Evolutionary conservation across 2,329 filamentous ascomycete genomes (phyloP).

Genomic region (Scedosporium apiospermum): DNA sequence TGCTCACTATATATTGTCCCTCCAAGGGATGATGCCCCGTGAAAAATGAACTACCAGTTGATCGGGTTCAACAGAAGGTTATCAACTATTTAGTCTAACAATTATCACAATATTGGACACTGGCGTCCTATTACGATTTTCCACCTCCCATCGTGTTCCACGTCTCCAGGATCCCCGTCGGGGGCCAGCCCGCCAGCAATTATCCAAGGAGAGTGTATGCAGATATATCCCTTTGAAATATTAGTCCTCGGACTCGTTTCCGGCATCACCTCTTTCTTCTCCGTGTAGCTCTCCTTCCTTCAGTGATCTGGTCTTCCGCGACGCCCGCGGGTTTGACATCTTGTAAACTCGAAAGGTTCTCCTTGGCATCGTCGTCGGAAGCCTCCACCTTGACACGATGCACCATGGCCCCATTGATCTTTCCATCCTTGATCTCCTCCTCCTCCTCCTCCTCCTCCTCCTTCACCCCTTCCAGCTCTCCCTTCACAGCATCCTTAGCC

Average conservation of each 20-base stretch:
- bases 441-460: constrained; percentile 5
- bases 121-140: too few species aligned
- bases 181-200: too few species aligned
- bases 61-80: too few species aligned
- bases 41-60: too few species aligned
- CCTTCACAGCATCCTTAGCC: constrained; percentile 19
- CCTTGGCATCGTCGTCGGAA: not conserved
- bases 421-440: not conserved
- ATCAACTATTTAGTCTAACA: too few species aligned
- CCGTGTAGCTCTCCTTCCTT: not conserved
- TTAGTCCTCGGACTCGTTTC: not conserved
- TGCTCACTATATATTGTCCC: too few species aligned
- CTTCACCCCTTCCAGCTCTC: constrained; percentile 5
- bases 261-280: not conserved
- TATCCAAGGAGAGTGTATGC: not conserved
- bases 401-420: not conserved
- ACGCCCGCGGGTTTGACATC: not conserved
- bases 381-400: not conserved
- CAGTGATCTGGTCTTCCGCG: not conserved
- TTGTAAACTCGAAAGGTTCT: not conserved
- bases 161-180: not conserved
- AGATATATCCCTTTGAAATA: not conserved
- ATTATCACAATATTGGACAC: too few species aligned
- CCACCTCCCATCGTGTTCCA: not conserved
- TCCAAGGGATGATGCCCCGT: too few species aligned